These are phyloP conservation scores for Ceratobasidium sp. DNA, from an alignment of 1,284 basidiomycete genomes.

Conservation along the genomic window DNA sequence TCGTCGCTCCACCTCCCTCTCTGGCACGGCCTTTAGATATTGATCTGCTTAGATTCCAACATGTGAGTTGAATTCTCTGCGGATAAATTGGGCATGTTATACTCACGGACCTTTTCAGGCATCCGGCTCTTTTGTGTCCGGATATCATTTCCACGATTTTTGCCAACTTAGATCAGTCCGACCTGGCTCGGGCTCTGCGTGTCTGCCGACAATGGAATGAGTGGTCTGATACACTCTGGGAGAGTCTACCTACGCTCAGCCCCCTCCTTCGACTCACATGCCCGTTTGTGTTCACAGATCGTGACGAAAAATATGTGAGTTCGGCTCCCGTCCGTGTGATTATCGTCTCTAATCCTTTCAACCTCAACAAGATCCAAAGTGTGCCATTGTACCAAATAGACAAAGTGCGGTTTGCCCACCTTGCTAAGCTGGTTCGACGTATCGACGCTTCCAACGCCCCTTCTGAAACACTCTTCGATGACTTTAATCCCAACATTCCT, in stretches of 20 bases:
- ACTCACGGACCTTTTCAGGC: conserved; percentile 11
- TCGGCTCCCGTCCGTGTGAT: not conserved
- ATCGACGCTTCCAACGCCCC: conserved; percentile 13
- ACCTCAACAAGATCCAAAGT: conserved; percentile 19
- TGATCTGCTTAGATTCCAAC: conserved; percentile 12
- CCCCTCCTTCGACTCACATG: conserved; percentile 31
- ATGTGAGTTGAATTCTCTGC: not conserved
- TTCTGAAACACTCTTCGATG: conserved; percentile 18
- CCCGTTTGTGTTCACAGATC: conserved; percentile 33
- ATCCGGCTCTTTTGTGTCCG: conserved; percentile 10
- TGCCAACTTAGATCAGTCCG: conserved; percentile 26
- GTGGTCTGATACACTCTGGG: conserved; percentile 37
- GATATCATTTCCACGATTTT: conserved; percentile 26
- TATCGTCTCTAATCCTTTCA: not conserved
- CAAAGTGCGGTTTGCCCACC: not conserved
- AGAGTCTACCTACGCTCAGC: conserved; percentile 11
- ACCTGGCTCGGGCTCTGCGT: conserved; percentile 37
- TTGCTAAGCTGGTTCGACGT: conserved; percentile 12
- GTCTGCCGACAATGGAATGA: conserved; percentile 43
- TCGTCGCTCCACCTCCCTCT: conserved; percentile 20
- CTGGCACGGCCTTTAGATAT: conserved; percentile 8
- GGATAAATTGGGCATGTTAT: not conserved
- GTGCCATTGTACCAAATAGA: conserved; percentile 39
- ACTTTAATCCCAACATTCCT: conserved; percentile 36
- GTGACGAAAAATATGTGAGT: conserved; percentile 25